Base-by-base conservation (phyloP, 1,284 basidiomycete genomes). In the Trametes polyzona region DNA sequence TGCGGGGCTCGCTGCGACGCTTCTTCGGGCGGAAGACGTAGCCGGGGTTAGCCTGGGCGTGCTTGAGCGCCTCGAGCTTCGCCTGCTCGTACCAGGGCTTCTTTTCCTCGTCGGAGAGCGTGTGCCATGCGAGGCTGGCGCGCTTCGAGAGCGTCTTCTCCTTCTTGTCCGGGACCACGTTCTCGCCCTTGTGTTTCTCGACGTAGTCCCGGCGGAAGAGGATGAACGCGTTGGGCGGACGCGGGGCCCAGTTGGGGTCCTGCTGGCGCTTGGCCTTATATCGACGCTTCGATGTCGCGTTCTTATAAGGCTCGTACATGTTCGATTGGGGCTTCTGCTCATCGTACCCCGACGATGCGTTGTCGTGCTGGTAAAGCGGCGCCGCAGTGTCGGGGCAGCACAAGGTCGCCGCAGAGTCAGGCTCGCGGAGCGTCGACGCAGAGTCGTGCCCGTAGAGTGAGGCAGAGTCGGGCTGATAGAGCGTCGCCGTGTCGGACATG, bases 151-250 rank as follows among this genome's bases (percentile, higher is more conserved):
- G 74, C 5, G 84, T 83, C 66, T 81, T 74, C 32, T 73, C 71
- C 8, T 65, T 47, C 9, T 19, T 27, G 14, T 65, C 59, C 26
- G 66, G 62, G 10, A 57, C 23, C 43, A 50, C 24, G 32, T 62
- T 50, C 51, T 55, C 47, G 41, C 57, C 57, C 40, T 65, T 59
- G 43, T 78, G 73, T 52, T 71, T 64, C 63, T 70, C 71, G 43
- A 79, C 80, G 65, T 86, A 93, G 65, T 92, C 85, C 63, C 88
- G 88, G 26, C 93, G 86, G 73, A 93, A 96, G 61, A 95, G 83
- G 71, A 96, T 94, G 75, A 95, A 96, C 26, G 92, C 85, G 69
- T 96, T 96, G 7, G 88, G 83, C 1, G 94, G 93, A 9, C 93
- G 86, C 41, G 92, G 89, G 58, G 93, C 83, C 78, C 90, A 91